A percentile compares a stretch with the other conserved stretches of the same genome.
Evolutionary conservation across 208 protist species (phyloP).

Genomic region (Wallacemonas sp.): DNA sequence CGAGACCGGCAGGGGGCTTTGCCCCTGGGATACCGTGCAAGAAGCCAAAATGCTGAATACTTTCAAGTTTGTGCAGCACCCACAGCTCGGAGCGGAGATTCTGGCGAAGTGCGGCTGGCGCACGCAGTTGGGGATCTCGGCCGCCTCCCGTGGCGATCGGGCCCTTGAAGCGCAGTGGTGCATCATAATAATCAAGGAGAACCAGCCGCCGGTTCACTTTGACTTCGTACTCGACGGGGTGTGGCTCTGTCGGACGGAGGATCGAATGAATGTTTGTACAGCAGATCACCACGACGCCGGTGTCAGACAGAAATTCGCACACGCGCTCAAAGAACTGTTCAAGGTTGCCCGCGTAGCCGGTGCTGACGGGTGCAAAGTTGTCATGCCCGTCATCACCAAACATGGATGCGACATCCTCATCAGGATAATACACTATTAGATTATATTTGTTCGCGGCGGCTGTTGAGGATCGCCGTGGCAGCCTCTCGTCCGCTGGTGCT

Average conservation of each 20-base stretch:
- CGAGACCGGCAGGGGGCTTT: constrained; percentile 43
- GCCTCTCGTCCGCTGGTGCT: background rate
- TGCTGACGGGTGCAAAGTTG: constrained; percentile 53
- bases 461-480: background rate
- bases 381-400: constrained; percentile 34
- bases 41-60: constrained; percentile 72
- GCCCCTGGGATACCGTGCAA: constrained; percentile 88
- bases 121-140: background rate
- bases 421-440: constrained; percentile 75
- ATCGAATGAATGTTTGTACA: constrained; percentile 84
- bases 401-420: constrained; percentile 57
- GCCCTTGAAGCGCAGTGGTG: constrained; percentile 45
- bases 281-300: constrained; percentile 74
- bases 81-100: constrained; percentile 85
- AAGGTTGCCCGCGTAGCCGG: constrained; percentile 61
- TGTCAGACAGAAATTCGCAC: constrained; percentile 54
- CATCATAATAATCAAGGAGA: constrained; percentile 91
- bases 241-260: constrained; percentile 54
- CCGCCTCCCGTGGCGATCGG: background rate
- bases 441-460: constrained; percentile 48
- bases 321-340: constrained; percentile 87
- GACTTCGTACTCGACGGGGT: constrained; percentile 91
- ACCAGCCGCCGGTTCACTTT: constrained; percentile 86
- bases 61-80: constrained; percentile 81
- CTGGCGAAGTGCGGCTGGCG: constrained; percentile 23